Evolutionary conservation across 1,284 basidiomycete genomes (phyloP), one percentile per base, ranked within the genome.

Genomic region (Rhodotorula sp.): DNA sequence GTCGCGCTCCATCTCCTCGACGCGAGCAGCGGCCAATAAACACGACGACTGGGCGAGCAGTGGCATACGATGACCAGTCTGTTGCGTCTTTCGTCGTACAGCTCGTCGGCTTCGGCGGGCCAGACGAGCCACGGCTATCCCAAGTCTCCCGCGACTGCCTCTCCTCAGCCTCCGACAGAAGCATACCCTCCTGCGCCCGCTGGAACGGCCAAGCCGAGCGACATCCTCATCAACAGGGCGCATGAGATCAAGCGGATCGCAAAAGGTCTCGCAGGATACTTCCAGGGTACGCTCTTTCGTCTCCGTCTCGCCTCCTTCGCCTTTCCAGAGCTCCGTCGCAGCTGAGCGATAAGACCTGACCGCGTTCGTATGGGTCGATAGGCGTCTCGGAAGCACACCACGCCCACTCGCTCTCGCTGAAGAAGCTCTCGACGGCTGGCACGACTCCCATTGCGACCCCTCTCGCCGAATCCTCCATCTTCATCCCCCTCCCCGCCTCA

Each of bases 231-330:
- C 30, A 68, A 72, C 54, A 37, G 72, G 0, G 5, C 26, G 0
- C 70, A 74, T 58, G 63, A 74, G 44, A 28, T 74, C 50, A 72
- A 72, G 28, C 59, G 72, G 9, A 65, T 71, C 53, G 64, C 65
- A 22, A 71, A 71, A 55, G 44, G 28, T 22, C 60, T 70, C 28
- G 47, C 61, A n/a, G 46, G 52, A 34, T 74, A 59, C 50, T 72
- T 72, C 37, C 59, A 67, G 37, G 64, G 67, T 67, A 10, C 16
- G 63, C 26, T 24, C 20, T 4, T 22, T 37, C 37, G 40, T 34
- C 52, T 47, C 6, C 37, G 40, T 34, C 52, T 47, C 6, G 22
- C 37, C 52, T 47, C 53, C 40, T 26, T 22, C 11, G 8, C 24
- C 31, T 28, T 40, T 37, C n/a, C 22, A 26, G n/a, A n/a, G 50